phyloP scores from a whole-genome alignment of 192 early-diverging fungal genomes.

The Linnemannia zychae region DNA sequence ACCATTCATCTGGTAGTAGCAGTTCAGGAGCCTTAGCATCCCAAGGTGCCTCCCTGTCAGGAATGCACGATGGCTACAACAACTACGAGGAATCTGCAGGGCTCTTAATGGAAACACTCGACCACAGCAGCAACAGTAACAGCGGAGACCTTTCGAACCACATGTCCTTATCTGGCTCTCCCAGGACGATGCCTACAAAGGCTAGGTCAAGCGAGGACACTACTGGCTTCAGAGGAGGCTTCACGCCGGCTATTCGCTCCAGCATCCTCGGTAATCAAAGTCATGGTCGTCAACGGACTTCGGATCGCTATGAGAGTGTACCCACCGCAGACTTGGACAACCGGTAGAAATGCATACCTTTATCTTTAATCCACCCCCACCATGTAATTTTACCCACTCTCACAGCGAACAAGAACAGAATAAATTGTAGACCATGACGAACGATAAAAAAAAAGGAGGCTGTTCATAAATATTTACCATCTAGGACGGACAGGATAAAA shows the following conservation, averaged over 20 bases:
- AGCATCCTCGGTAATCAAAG: conserved; percentile 29
- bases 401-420: neutral
- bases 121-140: neutral
- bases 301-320: conserved; percentile 58
- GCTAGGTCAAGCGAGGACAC: conserved; percentile 36
- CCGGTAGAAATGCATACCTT: conserved; percentile 1
- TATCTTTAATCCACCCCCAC: neutral
- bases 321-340: conserved; percentile 42
- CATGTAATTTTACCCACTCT: neutral
- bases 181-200: conserved; percentile 40
- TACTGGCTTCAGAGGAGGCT: conserved; percentile 13
- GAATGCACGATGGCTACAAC: conserved; percentile 15
- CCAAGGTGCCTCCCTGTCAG: conserved; percentile 27
- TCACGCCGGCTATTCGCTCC: conserved; percentile 26
- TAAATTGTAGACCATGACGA: no score
- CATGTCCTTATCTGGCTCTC: neutral
- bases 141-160: neutral
- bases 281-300: conserved; percentile 50
- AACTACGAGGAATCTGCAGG: conserved; percentile 35
- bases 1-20: neutral
- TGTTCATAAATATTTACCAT: neutral
- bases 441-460: neutral
- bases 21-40: conserved; percentile 17
- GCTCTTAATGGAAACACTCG: conserved; percentile 36
- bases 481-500: neutral